Evolutionary conservation across 192 early-diverging fungal genomes (phyloP).

Genomic region (Coemansia furcata): DNA sequence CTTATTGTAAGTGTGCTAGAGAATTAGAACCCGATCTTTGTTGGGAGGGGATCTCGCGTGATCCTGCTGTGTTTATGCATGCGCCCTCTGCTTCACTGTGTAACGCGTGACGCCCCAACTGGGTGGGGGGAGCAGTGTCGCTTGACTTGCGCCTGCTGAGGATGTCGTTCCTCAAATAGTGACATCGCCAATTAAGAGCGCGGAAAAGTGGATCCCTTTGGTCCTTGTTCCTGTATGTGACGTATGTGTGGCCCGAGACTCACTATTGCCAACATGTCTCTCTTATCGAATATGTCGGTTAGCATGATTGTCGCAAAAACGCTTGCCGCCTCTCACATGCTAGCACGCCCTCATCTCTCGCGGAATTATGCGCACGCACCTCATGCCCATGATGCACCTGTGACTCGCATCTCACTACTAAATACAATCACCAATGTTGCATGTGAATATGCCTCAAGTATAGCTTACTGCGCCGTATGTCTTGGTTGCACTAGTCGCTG

Average conservation of each 20-base stretch:
- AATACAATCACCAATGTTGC: background rate
- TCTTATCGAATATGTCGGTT: background rate
- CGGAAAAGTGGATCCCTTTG: background rate
- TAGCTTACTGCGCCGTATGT: conserved; percentile 68
- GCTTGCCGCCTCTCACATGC: background rate
- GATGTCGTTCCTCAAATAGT: background rate
- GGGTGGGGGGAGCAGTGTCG: background rate
- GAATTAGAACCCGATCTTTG: background rate
- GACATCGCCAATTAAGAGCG: background rate
- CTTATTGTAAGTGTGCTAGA: conserved; percentile 58
- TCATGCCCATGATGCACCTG: background rate
- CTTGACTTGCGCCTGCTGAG: background rate
- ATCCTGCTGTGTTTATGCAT: background rate
- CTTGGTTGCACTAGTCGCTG: conserved; percentile 73
- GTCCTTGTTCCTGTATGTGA: background rate
- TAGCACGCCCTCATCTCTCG: background rate
- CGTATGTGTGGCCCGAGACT: background rate
- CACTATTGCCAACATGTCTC: background rate
- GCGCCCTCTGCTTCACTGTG: background rate
- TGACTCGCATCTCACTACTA: background rate
- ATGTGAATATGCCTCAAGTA: conserved; percentile 11
- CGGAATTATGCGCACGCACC: conserved; percentile 3
- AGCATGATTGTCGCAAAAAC: background rate
- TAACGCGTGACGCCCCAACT: background rate
- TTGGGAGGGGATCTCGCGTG: background rate